These are phyloP conservation scores for Paraglomus occultum DNA, from an alignment of 192 early-diverging fungal species.

Conservation along the genomic window DNA sequence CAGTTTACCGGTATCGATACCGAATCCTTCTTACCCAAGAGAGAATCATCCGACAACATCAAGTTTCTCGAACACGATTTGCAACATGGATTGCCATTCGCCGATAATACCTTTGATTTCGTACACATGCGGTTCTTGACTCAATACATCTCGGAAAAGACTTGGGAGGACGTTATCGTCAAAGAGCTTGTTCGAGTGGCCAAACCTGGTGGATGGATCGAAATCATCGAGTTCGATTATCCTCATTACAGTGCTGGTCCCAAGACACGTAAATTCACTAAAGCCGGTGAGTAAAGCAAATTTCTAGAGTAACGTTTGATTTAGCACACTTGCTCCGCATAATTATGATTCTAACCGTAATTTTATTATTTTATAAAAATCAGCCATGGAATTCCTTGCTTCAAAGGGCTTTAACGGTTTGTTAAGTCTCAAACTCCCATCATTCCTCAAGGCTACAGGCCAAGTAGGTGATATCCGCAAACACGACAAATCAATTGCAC, in stretches of 20 bases:
- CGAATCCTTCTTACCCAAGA: constrained; percentile 28
- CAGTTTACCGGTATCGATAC: constrained; percentile 39
- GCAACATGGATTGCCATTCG: constrained; percentile 26
- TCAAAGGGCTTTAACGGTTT: constrained; percentile 14
- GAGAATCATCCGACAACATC: constrained; percentile 9
- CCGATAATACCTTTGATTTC: constrained; percentile 32
- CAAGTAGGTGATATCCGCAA: background rate
- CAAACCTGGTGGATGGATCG: constrained; percentile 27
- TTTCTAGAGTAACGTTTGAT: background rate
- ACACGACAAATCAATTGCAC: background rate
- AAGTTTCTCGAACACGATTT: constrained; percentile 26
- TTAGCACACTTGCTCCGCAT: background rate
- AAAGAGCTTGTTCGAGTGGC: constrained; percentile 24
- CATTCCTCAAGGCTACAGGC: background rate
- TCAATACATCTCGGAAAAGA: background rate
- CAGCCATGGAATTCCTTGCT: background rate
- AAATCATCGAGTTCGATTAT: constrained; percentile 28
- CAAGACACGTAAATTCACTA: background rate
- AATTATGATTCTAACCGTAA: too few species aligned
- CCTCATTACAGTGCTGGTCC: constrained; percentile 16
- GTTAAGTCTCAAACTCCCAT: background rate
- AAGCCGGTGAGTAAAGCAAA: constrained; percentile 19
- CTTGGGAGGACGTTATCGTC: constrained; percentile 19
- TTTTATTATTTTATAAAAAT: background rate
- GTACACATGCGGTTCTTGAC: constrained; percentile 27